These are phyloP conservation scores for Candida namnaoensis DNA, from an alignment of 805 yeast species.

Conservation along the genomic window DNA sequence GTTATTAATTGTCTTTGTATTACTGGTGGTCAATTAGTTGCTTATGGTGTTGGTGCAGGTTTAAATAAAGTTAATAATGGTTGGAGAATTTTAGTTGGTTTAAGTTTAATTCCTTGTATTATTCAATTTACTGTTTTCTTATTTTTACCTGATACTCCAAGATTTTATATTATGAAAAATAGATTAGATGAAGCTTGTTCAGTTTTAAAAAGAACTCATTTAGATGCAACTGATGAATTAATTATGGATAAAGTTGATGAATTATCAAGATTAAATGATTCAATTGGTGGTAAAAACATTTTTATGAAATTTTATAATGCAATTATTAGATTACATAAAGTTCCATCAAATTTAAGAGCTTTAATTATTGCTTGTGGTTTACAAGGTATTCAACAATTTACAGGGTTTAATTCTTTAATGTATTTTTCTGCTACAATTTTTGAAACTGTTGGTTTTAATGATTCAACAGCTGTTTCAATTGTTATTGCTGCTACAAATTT, in stretches of 20 bases:
- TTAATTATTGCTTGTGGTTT: conserved; percentile 84
- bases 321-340: conserved; percentile 51
- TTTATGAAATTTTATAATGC: conserved; percentile 49
- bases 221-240: conserved; percentile 51
- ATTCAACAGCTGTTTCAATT: conserved; percentile 91
- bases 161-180: conserved; percentile 73
- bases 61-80: conserved; percentile 66
- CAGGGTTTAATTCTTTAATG: conserved; percentile 95
- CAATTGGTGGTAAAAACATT: conserved; percentile 38
- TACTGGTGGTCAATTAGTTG: conserved; percentile 92
- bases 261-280: conserved; percentile 37
- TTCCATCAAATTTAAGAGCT: conserved; percentile 82
- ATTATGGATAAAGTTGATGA: conserved; percentile 65
- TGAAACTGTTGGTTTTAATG: conserved; percentile 78
- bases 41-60: conserved; percentile 92
- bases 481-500: conserved; percentile 94
- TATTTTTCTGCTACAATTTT: conserved; percentile 91
- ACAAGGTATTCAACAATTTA: conserved; percentile 94
- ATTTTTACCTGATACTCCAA: conserved; percentile 93
- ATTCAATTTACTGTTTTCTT: conserved; percentile 67
- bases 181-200: conserved; percentile 53
- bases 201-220: conserved; percentile 58
- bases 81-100: conserved; percentile 89
- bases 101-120: conserved; percentile 82
- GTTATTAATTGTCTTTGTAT: conserved; percentile 83